Evolutionary conservation across 2,329 filamentous ascomycete genomes (phyloP), one percentile per base, ranked within the genome.

Genomic region (Tolypocladium amazonense): DNA sequence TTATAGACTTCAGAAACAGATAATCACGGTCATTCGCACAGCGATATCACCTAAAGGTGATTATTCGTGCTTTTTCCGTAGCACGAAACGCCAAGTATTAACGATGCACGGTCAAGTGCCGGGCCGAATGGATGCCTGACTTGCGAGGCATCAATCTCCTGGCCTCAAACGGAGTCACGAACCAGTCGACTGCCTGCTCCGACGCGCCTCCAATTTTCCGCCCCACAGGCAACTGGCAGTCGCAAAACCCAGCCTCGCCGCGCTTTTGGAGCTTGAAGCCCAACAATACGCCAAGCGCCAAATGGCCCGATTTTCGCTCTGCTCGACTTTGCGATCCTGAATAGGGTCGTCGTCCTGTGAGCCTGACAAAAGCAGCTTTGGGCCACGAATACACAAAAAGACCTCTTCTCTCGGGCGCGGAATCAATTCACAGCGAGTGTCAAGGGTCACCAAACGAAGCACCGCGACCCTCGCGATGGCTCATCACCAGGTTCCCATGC

Each of bases 261-360:
- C 15, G 27, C n/a, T n/a, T 30, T 30, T 15, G 47, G 53, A 38
- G 50, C 35, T 30, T 27, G 47, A 45, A 38, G 50, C 35, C 62
- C 58, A 64, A 65, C 65, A 72, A 70, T 69, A 62, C 69, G 61
- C 65, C 66, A 53, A 68, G 62, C 59, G 68, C 62, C 64, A 69
- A 67, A 71, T 74, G 72, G 71, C 66, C 67, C 61, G 64, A 72
- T 61, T 68, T 71, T 56, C 66, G 67, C 60, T 63, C 73, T 62
- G 69, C 71, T 72, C 70, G 56, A 69, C 65, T 30, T 62, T 71
- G 37, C 67, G 65, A 62, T 67, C 66, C 50, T 64, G 71, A 11
- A 64, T 69, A 52, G 69, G 69, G 60, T 65, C 69, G 27, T 67
- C 68, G 58, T 64, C 68, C 59, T 62, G 65, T 60, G 66, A 60